These are phyloP conservation scores for Lobosporangium transversale DNA, from an alignment of 192 early-diverging fungal genomes.

Conservation along the genomic window DNA sequence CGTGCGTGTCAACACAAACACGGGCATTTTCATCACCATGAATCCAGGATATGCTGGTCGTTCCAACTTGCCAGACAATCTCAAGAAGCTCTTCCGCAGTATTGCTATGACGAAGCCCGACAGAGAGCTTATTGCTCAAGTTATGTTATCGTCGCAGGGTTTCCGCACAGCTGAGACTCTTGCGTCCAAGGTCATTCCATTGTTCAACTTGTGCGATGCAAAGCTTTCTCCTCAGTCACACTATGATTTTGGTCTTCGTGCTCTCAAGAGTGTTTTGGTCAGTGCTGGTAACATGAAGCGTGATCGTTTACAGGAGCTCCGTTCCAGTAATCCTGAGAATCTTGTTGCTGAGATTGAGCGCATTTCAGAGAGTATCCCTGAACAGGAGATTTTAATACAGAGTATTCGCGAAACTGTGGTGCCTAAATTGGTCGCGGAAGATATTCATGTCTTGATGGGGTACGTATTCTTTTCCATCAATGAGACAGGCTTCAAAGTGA, in stretches of 20 bases:
- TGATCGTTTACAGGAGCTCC: constrained; percentile 69
- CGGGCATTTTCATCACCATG: constrained; percentile 99
- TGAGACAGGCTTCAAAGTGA: too few species aligned
- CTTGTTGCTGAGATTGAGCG: constrained; percentile 55
- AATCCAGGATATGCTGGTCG: constrained; percentile 99
- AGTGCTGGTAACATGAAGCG: constrained; percentile 99
- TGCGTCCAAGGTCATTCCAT: constrained; percentile 95
- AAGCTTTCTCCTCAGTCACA: constrained; percentile 96
- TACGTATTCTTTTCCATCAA: constrained; percentile 9
- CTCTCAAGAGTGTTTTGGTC: constrained; percentile 98
- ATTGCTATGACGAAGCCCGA: constrained; percentile 99
- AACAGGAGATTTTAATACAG: constrained; percentile 95
- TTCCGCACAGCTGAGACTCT: constrained; percentile 95
- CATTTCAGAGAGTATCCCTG: constrained; percentile 73
- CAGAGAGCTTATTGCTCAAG: constrained; percentile 97
- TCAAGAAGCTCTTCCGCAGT: constrained; percentile 98
- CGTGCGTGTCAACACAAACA: constrained; percentile 86
- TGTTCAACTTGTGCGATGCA: constrained; percentile 95
- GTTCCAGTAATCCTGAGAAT: constrained; percentile 53
- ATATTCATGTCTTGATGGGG: constrained; percentile 87
- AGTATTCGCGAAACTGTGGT: constrained; percentile 97
- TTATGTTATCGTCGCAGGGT: constrained; percentile 99
- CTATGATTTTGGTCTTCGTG: constrained; percentile 99
- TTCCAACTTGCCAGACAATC: constrained; percentile 97
- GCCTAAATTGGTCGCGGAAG: constrained; percentile 98